phyloP scores from a whole-genome alignment of 495 filamentous ascomycete genomes.

The Penicillium psychrofluorescens region DNA sequence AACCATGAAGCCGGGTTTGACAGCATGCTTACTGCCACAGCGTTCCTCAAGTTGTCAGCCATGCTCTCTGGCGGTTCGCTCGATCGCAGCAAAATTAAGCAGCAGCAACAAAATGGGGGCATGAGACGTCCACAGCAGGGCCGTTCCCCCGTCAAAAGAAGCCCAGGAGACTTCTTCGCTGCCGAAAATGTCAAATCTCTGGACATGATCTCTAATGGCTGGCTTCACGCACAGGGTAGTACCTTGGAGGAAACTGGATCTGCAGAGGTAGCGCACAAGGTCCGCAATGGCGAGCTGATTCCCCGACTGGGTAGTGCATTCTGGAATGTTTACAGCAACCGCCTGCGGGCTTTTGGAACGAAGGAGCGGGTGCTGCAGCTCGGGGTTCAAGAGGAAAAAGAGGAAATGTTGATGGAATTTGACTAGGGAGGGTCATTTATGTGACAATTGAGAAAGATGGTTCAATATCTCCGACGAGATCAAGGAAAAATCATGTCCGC shows the following conservation, averaged over 20 bases:
- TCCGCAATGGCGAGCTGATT: conserved; percentile 27
- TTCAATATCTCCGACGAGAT: background rate
- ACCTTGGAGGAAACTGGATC: conserved; percentile 1
- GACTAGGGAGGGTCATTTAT: too few species aligned
- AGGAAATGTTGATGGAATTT: background rate
- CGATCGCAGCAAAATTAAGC: too few species aligned
- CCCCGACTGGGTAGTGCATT: conserved; percentile 44
- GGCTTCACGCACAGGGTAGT: background rate
- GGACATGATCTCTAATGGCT: too few species aligned
- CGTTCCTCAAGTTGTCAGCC: conserved; percentile 55
- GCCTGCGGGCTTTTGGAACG: conserved; percentile 58
- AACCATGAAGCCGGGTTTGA: conserved; percentile 70
- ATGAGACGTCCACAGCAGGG: too few species aligned
- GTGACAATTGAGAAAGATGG: too few species aligned
- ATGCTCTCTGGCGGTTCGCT: conserved; percentile 23
- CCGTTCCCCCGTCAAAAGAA: too few species aligned
- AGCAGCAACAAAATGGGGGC: too few species aligned
- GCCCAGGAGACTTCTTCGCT: background rate
- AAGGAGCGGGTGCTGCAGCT: conserved; percentile 44
- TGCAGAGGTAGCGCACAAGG: conserved; percentile 1
- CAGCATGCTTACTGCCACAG: conserved; percentile 59
- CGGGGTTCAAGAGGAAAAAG: conserved; percentile 9
- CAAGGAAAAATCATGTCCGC: conserved; percentile 36
- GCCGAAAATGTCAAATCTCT: too few species aligned
- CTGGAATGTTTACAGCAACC: conserved; percentile 59